phyloP scores from a whole-genome alignment of 148 eudicot species.

The Chenopodium album region DNA sequence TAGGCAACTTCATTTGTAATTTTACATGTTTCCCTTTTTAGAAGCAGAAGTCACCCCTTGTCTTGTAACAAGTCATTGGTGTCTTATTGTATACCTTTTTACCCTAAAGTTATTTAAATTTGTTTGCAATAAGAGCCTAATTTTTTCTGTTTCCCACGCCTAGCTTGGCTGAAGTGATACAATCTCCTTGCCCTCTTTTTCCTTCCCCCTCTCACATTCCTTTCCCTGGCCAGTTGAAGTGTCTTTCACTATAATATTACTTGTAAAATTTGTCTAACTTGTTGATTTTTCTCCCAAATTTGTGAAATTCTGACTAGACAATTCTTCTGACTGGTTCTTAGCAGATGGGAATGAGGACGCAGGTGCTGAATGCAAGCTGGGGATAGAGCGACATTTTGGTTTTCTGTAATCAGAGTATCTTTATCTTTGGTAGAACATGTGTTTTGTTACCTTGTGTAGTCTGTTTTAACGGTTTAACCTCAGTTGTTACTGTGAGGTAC shows the following conservation, averaged over 20 bases:
- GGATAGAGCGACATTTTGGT: slow-evolving; percentile 9
- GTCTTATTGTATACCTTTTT: no score
- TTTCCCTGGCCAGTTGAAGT: neutral
- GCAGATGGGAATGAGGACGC: slow-evolving; percentile 26
- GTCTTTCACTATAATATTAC: neutral
- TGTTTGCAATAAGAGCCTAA: neutral
- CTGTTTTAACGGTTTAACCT: neutral
- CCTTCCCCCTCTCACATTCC: neutral
- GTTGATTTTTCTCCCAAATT: neutral
- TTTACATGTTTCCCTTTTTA: no score
- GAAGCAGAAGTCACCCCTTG: neutral
- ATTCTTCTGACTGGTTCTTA: slow-evolving; percentile 1
- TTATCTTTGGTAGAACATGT: slow-evolving; percentile 1
- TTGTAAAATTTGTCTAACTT: neutral
- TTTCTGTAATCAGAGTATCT: slow-evolving; percentile 20
- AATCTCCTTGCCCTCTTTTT: neutral
- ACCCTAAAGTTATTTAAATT: no score
- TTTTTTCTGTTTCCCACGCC: neutral
- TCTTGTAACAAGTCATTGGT: neutral
- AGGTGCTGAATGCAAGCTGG: slow-evolving; percentile 8
- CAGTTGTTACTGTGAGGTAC: slow-evolving; percentile 15
- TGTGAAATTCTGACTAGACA: neutral
- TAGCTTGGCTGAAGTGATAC: neutral
- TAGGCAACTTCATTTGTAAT: neutral
- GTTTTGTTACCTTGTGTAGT: slow-evolving; percentile 21